Evolutionary conservation across 352 stramenopile genomes (phyloP).

Genomic region (Pythium oligandrum): DNA sequence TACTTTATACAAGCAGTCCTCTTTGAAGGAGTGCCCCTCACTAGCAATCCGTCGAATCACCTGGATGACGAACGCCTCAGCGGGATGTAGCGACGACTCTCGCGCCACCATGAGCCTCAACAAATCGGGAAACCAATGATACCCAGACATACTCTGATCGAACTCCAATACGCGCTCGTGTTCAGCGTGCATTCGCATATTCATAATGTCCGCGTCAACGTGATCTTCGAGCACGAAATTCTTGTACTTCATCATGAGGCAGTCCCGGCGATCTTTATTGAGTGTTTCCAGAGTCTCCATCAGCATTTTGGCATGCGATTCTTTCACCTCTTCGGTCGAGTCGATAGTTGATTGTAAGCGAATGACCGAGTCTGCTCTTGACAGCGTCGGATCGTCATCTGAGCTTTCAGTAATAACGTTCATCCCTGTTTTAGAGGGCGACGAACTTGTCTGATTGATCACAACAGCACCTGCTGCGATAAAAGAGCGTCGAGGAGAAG

Average conservation of each 20-base stretch:
- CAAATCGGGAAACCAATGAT: slow-evolving; percentile 50
- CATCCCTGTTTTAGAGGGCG: neutral
- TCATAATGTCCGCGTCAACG: slow-evolving; percentile 29
- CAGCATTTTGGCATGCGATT: slow-evolving; percentile 27
- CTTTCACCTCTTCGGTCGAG: slow-evolving; percentile 40
- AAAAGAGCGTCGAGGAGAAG: no score
- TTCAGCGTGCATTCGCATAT: slow-evolving; percentile 54
- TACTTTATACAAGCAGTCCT: slow-evolving; percentile 35
- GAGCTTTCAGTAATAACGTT: neutral
- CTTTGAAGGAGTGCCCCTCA: slow-evolving; percentile 37
- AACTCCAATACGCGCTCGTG: slow-evolving; percentile 24
- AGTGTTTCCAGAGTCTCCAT: slow-evolving; percentile 36
- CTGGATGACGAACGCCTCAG: slow-evolving; percentile 50
- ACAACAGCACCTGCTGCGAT: no score
- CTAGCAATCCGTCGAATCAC: slow-evolving; percentile 39
- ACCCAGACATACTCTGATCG: slow-evolving; percentile 20
- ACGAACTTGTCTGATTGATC: neutral
- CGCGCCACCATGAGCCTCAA: slow-evolving; percentile 32
- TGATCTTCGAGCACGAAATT: slow-evolving; percentile 33
- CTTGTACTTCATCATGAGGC: slow-evolving; percentile 46
- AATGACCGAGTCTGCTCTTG: slow-evolving; percentile 36
- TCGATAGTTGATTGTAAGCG: slow-evolving; percentile 47
- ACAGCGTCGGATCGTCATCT: neutral
- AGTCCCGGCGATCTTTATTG: slow-evolving; percentile 47
- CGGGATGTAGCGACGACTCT: slow-evolving; percentile 31